phyloP scores from a whole-genome alignment of 2,329 filamentous ascomycete genomes.

The Hymenoscyphus salicellus region DNA sequence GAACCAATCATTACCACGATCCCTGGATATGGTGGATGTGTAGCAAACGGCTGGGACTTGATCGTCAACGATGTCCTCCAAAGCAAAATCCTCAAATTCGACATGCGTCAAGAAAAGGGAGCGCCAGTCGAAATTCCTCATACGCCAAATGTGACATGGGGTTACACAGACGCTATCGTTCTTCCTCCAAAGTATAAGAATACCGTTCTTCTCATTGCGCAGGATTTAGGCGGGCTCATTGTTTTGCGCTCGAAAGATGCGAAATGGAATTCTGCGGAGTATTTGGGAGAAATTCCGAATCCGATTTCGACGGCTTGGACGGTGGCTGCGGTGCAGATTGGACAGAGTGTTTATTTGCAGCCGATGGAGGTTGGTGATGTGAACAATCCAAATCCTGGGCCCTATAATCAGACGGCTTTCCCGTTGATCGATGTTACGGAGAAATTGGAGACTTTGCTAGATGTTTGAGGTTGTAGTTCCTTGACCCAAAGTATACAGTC shows the following conservation, averaged over 20 bases:
- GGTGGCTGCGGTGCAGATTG: neutral
- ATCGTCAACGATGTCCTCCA: neutral
- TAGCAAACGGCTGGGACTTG: neutral
- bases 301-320: neutral
- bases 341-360: neutral
- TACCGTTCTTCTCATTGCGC: neutral
- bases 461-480: neutral
- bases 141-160: neutral
- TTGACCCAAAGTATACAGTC: neutral
- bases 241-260: neutral
- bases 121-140: neutral
- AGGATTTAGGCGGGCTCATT: neutral
- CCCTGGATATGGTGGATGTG: neutral
- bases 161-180: neutral
- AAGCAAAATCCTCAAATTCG: conserved; percentile 1
- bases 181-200: neutral
- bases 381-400: neutral
- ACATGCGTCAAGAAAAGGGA: neutral
- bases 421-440: neutral
- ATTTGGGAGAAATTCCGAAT: neutral
- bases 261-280: neutral
- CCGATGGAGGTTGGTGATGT: neutral
- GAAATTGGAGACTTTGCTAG: neutral
- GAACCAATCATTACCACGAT: neutral
- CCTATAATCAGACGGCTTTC: neutral